A percentile compares a stretch with the other conserved stretches of the same genome.
Evolutionary conservation across 148 eudicot genomes (phyloP).

Genomic region (Hydrangea macrophylla): DNA sequence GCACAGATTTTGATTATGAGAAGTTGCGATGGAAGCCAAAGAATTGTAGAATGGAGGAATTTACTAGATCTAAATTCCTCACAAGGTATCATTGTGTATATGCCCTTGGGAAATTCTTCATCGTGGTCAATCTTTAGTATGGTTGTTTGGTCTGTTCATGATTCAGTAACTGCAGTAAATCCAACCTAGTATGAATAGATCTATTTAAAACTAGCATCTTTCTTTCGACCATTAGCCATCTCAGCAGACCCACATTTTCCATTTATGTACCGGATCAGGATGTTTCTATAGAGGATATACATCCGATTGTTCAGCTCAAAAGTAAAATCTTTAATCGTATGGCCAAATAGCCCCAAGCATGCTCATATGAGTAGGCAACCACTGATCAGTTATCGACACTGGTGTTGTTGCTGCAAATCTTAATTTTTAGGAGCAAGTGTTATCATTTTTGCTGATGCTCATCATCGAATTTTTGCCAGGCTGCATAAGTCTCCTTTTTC

Average conservation of each 20-base stretch:
- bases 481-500: too few relatives aligned
- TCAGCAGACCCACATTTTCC: neutral
- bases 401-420: neutral
- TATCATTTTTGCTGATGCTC: neutral
- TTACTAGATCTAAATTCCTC: slow-evolving; percentile 58
- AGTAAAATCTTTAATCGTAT: neutral
- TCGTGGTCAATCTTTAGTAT: neutral
- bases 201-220: neutral
- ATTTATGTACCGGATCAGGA: too few relatives aligned
- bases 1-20: slow-evolving; percentile 79
- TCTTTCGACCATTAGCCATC: neutral
- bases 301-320: neutral
- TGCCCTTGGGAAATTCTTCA: neutral
- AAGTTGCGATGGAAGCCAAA: slow-evolving; percentile 86
- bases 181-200: neutral
- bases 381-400: neutral
- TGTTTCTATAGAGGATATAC: too few relatives aligned
- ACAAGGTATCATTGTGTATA: slow-evolving; percentile 41
- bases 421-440: neutral
- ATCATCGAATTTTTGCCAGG: too few relatives aligned
- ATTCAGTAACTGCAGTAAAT: neutral
- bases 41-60: slow-evolving; percentile 70
- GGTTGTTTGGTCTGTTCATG: neutral
- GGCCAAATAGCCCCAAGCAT: neutral
- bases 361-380: neutral